Conservation (phyloP, 1,284 basidiomycete genomes). For the Clitocybe nebularis region DNA sequence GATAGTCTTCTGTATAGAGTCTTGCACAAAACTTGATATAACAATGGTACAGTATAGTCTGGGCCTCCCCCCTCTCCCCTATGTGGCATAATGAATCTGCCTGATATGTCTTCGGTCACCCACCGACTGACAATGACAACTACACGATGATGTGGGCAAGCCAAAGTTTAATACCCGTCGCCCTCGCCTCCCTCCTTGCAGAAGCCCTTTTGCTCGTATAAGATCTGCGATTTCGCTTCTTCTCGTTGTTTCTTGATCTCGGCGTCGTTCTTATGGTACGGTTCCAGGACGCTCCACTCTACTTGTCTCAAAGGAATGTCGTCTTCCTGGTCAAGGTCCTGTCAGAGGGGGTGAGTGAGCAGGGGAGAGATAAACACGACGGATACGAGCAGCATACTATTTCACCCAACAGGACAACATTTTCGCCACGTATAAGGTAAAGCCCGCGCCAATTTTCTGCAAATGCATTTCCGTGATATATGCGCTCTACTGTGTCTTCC, state of each 20-base stretch:
- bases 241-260: constrained; percentile 67
- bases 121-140: constrained; percentile 2
- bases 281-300: constrained; percentile 66
- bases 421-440: constrained; percentile 95
- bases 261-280: constrained; percentile 69
- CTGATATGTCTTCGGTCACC: constrained; percentile 7
- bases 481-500: constrained; percentile 85
- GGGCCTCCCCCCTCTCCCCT: constrained; percentile 5
- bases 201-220: constrained; percentile 78
- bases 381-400: constrained; percentile 63
- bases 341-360: constrained; percentile 11
- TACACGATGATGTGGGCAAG: constrained; percentile 2
- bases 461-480: constrained; percentile 78
- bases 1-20: constrained; percentile 7
- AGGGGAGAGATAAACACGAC: constrained; percentile 6
- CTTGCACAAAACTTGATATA: constrained; percentile 14
- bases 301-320: constrained; percentile 78
- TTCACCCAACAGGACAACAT: constrained; percentile 96
- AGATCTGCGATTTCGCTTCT: constrained; percentile 68
- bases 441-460: constrained; percentile 86
- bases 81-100: constrained; percentile 16
- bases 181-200: constrained; percentile 88
- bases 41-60: constrained; percentile 18
- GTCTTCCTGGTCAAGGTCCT: constrained; percentile 95
- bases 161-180: constrained; percentile 69